Conservation (phyloP, 2,329 filamentous ascomycete species). For the Penicillium corylophilum region DNA sequence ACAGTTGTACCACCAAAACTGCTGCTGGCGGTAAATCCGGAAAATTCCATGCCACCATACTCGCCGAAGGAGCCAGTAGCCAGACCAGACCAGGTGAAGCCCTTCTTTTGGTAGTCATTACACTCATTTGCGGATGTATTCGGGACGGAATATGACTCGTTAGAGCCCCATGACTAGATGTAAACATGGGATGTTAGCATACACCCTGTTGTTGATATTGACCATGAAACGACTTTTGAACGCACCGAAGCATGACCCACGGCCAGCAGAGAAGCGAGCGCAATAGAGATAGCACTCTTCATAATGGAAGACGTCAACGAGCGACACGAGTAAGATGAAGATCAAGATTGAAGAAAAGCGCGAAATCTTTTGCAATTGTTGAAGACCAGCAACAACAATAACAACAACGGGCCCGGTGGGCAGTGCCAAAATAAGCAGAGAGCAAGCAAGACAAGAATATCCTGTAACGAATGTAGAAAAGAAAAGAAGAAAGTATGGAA, state of each 20-base stretch:
- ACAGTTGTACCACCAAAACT: slow-evolving; percentile 43
- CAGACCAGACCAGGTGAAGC: slow-evolving; percentile 72
- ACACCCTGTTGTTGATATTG: neutral
- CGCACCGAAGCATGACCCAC: slow-evolving; percentile 49
- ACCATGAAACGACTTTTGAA: slow-evolving; percentile 14
- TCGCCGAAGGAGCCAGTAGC: slow-evolving; percentile 58
- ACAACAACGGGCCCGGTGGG: neutral
- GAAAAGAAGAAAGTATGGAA: neutral
- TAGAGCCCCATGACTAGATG: slow-evolving; percentile 49
- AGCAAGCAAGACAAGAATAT: neutral
- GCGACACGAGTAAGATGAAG: slow-evolving; percentile 29
- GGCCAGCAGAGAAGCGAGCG: slow-evolving; percentile 43
- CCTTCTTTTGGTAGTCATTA: slow-evolving; percentile 63
- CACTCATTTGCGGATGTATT: slow-evolving; percentile 76
- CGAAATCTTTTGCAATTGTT: neutral
- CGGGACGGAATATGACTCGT: slow-evolving; percentile 63
- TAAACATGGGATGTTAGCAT: slow-evolving; percentile 1
- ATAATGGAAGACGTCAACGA: slow-evolving; percentile 30
- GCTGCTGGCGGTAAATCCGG: slow-evolving; percentile 68
- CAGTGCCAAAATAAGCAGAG: neutral
- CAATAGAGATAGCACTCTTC: slow-evolving; percentile 26
- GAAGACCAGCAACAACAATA: slow-evolving; percentile 6
- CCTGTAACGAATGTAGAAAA: slow-evolving; percentile 1
- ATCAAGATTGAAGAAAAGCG: neutral
- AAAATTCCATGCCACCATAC: slow-evolving; percentile 74